Base-by-base conservation (phyloP, 2,329 filamentous ascomycete species). In the Hypoxylon sp. region DNA sequence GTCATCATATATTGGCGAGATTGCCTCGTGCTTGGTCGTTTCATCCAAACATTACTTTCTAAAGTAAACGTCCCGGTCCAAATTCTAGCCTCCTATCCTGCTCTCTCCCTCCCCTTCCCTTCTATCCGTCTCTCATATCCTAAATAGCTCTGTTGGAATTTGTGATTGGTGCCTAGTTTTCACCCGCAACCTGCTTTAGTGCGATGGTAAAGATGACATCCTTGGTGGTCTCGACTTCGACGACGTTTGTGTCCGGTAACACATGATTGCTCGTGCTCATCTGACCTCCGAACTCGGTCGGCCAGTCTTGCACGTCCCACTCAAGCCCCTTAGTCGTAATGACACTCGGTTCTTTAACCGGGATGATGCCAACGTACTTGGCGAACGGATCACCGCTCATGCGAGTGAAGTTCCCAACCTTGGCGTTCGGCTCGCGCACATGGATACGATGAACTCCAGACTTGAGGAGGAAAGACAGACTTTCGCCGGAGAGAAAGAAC, bases 231-330 rank as follows among this genome's bases (percentile, higher is more conserved):
- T 83, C 75, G 29, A 94, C 77, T 63, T 84, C 81, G 18, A 92
- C 82, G 3, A 85, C 81, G 46, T 81, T 79, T 3, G 82, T 84
- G 42, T 78, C 78, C 0, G 82, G 82, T 58, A 82, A 66, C 21
- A 93, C 84, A 68, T 92, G 88, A 74, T 95, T 95, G 74, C 90
- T 95, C 55, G 91, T 94, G 72, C 90, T 93, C 57, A 94, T 70
- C 64, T 83, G 81, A 0, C 86, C 88, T 6, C 90, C 89, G 71
- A 95, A 89, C 68, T 84, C 80, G 0, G 90, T 97, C 64, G 83
- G 77, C 92, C 94, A 97, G 58, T 91, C 79, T 57, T 81, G 72
- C 1, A 99, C 90, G 75, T 99, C 92, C 95, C 95, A 99, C 72
- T 96, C 88, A 17, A 98, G 78, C 0, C 95, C 95, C 11, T 79